Conservation (phyloP, 2,329 filamentous ascomycete genomes). For the Aspergillus nomiae region DNA sequence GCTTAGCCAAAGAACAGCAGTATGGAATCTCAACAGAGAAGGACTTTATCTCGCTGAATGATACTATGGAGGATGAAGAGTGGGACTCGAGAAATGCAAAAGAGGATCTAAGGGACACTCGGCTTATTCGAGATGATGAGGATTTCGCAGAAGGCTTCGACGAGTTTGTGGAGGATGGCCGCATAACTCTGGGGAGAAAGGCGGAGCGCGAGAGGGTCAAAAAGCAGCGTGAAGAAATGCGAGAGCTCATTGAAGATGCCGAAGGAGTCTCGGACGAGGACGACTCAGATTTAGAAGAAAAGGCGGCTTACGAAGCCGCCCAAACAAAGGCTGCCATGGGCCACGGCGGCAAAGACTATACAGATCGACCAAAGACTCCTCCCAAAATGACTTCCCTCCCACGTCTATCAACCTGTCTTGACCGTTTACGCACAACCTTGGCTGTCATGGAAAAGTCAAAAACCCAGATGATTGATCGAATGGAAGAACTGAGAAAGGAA, state of each 20-base stretch:
- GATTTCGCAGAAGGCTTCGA: constrained; percentile 93
- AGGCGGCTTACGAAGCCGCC: constrained; percentile 81
- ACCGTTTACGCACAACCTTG: constrained; percentile 63
- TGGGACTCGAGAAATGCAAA: constrained; percentile 54
- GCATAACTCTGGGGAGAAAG: constrained; percentile 74
- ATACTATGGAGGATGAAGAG: constrained; percentile 43
- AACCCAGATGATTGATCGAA: constrained; percentile 60
- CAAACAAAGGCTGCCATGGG: constrained; percentile 86
- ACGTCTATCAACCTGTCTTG: constrained; percentile 67
- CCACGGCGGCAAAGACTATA: constrained; percentile 38
- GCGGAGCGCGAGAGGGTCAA: constrained; percentile 72
- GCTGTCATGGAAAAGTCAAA: constrained; percentile 65
- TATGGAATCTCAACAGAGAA: constrained; percentile 61
- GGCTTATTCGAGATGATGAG: constrained; percentile 83
- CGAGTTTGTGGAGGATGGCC: constrained; percentile 83
- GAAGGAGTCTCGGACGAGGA: constrained; percentile 66
- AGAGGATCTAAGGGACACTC: constrained; percentile 69
- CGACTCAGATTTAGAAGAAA: constrained; percentile 65
- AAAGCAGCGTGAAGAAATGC: constrained; percentile 74
- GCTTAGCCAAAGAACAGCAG: constrained; percentile 69
- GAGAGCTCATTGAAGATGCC: constrained; percentile 76
- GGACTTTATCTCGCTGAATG: constrained; percentile 48
- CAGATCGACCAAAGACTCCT: constrained; percentile 57
- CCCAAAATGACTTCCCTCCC: constrained; percentile 78
- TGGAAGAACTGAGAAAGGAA: constrained; percentile 69